Conservation (phyloP, 805 yeast species). For the Ogataea pignaliae region DNA sequence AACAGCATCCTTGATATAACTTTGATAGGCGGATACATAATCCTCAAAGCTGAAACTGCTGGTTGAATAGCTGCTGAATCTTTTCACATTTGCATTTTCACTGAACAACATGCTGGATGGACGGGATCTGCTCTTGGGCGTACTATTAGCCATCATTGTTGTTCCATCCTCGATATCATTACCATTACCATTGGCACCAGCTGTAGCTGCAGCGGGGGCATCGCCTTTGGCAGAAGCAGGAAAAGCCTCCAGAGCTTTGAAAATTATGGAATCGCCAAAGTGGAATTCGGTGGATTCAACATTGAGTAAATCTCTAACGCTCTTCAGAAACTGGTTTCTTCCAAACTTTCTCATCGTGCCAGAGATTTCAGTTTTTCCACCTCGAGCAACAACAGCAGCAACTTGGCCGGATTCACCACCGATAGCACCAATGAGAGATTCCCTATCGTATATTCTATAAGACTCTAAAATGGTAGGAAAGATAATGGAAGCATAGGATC, state of each 20-base stretch:
- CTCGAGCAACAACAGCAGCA: not conserved
- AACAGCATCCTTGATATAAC: constrained; percentile 17
- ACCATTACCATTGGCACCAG: constrained; percentile 27
- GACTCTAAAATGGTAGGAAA: constrained; percentile 55
- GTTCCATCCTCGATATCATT: not conserved
- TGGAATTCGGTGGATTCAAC: constrained; percentile 55
- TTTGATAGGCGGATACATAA: constrained; percentile 21
- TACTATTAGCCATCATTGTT: constrained; percentile 5
- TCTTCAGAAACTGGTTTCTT: constrained; percentile 48
- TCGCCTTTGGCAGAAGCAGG: constrained; percentile 26
- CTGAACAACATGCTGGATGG: constrained; percentile 32
- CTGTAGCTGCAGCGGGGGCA: constrained; percentile 10
- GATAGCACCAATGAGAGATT: constrained; percentile 50
- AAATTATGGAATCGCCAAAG: constrained; percentile 50
- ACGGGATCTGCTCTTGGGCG: constrained; percentile 16
- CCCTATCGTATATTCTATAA: constrained; percentile 53
- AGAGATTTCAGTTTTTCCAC: constrained; percentile 1
- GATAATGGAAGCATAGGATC: constrained; percentile 60
- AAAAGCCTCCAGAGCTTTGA: constrained; percentile 48
- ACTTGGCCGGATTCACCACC: constrained; percentile 31
- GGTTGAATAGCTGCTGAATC: constrained; percentile 33
- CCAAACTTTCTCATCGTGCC: constrained; percentile 11
- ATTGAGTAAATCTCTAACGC: constrained; percentile 60
- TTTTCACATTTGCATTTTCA: constrained; percentile 27
- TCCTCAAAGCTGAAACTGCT: constrained; percentile 31